These are phyloP conservation scores for Orbilia ellipsospora DNA, from an alignment of 2,329 filamentous ascomycete genomes.

Conservation along the genomic window DNA sequence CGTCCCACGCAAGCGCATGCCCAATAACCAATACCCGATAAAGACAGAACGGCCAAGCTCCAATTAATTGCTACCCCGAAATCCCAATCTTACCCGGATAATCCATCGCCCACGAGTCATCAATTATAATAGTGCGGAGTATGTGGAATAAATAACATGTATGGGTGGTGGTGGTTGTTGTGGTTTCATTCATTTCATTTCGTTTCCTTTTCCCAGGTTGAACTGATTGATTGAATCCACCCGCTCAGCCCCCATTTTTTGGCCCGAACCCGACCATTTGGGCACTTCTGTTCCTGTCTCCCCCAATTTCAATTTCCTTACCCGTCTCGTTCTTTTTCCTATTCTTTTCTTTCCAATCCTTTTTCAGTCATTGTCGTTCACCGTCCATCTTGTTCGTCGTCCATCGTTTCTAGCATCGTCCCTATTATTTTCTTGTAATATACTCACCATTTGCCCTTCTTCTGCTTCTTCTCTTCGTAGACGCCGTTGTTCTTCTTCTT, in stretches of 20 bases:
- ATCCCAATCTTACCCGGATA: no score
- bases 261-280: no score
- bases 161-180: constrained; percentile 19
- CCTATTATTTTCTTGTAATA: neutral
- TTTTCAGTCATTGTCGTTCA: no score
- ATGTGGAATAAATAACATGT: neutral
- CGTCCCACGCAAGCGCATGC: neutral
- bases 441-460: neutral
- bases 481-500: neutral
- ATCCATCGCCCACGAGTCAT: no score
- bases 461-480: neutral
- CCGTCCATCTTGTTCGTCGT: no score
- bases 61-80: no score
- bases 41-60: no score
- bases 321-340: constrained; percentile 34
- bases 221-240: neutral
- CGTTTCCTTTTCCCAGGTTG: constrained; percentile 1
- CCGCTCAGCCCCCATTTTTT: constrained; percentile 8
- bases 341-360: neutral
- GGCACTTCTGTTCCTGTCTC: constrained; percentile 31
- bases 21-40: neutral
- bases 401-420: no score
- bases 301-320: constrained; percentile 58
- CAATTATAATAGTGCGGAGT: no score
- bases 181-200: constrained; percentile 71